Evolutionary conservation across 306 rosid species (phyloP).

Genomic region (Senna tora): DNA sequence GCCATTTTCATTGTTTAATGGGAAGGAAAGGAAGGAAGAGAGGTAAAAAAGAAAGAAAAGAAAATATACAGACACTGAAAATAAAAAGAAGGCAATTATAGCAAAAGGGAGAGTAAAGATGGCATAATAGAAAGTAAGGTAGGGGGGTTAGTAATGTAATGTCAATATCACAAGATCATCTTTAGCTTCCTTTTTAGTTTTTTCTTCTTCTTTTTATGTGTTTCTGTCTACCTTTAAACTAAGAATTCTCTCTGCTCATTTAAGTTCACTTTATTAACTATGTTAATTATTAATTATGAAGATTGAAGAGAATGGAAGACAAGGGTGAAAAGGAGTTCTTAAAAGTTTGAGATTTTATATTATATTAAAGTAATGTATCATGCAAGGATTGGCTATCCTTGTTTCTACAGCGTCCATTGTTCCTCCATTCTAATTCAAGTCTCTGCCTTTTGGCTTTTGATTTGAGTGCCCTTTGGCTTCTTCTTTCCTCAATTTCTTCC

Average conservation of each 20-base stretch:
- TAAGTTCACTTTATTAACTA: not conserved
- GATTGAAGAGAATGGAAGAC: not conserved
- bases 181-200: conserved; percentile 46
- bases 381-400: conserved; percentile 45
- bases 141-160: conserved; percentile 16
- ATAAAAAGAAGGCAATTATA: conserved; percentile 36
- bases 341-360: conserved; percentile 5
- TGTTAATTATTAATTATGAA: not conserved
- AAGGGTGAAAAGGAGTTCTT: conserved; percentile 23
- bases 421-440: not conserved
- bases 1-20: conserved; percentile 96
- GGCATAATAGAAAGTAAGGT: conserved; percentile 9
- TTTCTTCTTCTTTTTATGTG: conserved; percentile 36
- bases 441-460: conserved; percentile 58
- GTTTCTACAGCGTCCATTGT: not conserved
- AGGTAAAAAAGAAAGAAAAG: no score
- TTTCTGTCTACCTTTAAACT: conserved; percentile 26
- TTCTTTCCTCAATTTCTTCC: conserved; percentile 59
- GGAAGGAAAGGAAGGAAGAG: conserved; percentile 55
- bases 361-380: conserved; percentile 22
- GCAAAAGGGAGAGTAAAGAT: not conserved
- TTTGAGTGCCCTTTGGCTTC: conserved; percentile 58
- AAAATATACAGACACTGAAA: not conserved
- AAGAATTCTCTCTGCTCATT: not conserved
- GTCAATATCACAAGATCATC: conserved; percentile 33